phyloP scores from a whole-genome alignment of 805 yeast species.

The Starmerella lactis-condensi region DNA sequence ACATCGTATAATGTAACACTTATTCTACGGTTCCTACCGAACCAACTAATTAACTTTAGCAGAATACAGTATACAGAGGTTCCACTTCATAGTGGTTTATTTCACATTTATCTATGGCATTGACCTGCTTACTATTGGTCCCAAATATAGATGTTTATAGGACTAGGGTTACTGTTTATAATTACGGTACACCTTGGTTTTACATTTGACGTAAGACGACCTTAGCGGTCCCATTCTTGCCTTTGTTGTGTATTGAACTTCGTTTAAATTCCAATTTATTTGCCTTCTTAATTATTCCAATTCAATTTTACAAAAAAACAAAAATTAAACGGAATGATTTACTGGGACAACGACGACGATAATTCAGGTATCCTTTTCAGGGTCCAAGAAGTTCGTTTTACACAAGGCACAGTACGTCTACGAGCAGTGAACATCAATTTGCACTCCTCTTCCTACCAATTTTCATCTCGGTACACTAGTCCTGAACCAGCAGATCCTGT shows the following conservation, averaged over 20 bases:
- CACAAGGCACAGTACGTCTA: slow-evolving; percentile 13
- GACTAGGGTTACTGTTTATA: too few species aligned
- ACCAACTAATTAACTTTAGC: too few species aligned
- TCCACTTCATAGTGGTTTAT: too few species aligned
- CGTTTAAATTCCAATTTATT: neutral
- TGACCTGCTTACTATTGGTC: too few species aligned
- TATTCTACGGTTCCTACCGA: too few species aligned
- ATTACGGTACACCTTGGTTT: too few species aligned
- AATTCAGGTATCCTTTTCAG: slow-evolving; percentile 3
- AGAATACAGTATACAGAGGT: too few species aligned
- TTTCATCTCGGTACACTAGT: slow-evolving; percentile 8
- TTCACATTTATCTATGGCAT: too few species aligned
- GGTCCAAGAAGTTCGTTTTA: slow-evolving; percentile 16
- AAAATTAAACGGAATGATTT: neutral
- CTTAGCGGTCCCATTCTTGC: neutral
- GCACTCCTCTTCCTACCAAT: slow-evolving; percentile 13
- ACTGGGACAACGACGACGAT: too few species aligned
- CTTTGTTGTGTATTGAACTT: neutral
- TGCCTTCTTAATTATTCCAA: neutral
- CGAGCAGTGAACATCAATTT: slow-evolving; percentile 14
- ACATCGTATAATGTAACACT: too few species aligned
- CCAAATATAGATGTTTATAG: too few species aligned
- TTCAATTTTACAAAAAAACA: neutral
- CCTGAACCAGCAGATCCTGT: slow-evolving; percentile 18
- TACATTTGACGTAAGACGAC: neutral